These are phyloP conservation scores for Detonula confervacea DNA, from an alignment of 352 stramenopile genomes.

Conservation along the genomic window DNA sequence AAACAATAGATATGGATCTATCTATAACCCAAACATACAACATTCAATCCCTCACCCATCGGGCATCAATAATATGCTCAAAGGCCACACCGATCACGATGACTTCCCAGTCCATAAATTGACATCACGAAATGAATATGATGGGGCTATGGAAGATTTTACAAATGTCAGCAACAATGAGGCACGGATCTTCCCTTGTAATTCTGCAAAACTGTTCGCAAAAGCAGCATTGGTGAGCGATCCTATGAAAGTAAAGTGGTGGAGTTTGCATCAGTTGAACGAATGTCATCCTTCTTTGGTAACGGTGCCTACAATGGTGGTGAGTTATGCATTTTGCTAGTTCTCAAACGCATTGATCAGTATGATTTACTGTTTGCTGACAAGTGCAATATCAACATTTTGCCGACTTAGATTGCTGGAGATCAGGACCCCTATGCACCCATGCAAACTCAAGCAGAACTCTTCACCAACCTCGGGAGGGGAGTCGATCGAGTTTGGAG, in stretches of 20 bases:
- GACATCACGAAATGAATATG: slow-evolving; percentile 63
- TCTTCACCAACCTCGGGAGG: slow-evolving; percentile 76
- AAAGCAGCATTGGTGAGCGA: slow-evolving; percentile 72
- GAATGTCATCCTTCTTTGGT: slow-evolving; percentile 76
- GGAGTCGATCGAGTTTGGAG: slow-evolving; percentile 72
- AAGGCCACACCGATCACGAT: slow-evolving; percentile 28
- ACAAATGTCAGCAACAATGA: slow-evolving; percentile 61
- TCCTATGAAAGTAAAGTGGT: slow-evolving; percentile 79
- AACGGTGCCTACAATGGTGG: slow-evolving; percentile 76
- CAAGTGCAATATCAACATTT: not conserved
- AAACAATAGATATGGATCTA: slow-evolving; percentile 69
- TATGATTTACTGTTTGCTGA: not conserved
- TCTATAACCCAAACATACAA: slow-evolving; percentile 76
- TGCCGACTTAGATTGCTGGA: slow-evolving; percentile 46
- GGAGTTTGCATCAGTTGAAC: slow-evolving; percentile 82
- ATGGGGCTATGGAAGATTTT: slow-evolving; percentile 82
- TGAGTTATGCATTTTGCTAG: slow-evolving; percentile 19
- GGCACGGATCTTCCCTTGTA: slow-evolving; percentile 53
- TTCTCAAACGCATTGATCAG: not conserved
- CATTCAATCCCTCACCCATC: slow-evolving; percentile 67
- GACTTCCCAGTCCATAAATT: slow-evolving; percentile 43
- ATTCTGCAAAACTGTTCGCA: slow-evolving; percentile 61
- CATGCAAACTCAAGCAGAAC: slow-evolving; percentile 68
- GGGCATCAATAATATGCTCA: slow-evolving; percentile 9
- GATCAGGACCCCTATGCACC: slow-evolving; percentile 82